Conservation (phyloP, 2,329 filamentous ascomycete genomes). For the Sclerotinia borealis region DNA sequence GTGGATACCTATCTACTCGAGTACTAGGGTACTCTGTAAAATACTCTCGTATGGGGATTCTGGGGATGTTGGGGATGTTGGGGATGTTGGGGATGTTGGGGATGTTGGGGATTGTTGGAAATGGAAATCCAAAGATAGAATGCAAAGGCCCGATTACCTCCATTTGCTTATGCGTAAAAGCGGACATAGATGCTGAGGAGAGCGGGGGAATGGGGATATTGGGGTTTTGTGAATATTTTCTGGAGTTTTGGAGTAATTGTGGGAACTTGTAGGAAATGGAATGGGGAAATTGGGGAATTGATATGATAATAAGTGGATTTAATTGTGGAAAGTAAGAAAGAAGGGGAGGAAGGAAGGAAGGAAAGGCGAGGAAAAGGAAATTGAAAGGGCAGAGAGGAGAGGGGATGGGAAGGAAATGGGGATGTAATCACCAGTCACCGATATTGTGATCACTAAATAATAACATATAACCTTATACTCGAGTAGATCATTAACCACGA, state of each 20-base stretch:
- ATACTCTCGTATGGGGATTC: too few species aligned
- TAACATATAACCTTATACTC: neutral
- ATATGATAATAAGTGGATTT: neutral
- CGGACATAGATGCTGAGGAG: neutral
- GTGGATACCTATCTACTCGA: too few species aligned
- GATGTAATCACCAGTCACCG: neutral
- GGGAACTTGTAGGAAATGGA: neutral
- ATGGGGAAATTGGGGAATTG: neutral
- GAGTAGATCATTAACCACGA: too few species aligned
- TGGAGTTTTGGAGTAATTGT: neutral
- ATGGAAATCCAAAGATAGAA: neutral
- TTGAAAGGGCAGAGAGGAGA: neutral
- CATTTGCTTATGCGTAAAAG: neutral
- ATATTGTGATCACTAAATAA: neutral
- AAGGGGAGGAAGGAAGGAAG: neutral
- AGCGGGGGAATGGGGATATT: neutral
- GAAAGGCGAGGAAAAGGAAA: neutral
- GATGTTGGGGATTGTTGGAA: too few species aligned
- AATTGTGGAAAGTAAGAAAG: neutral
- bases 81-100: neutral
- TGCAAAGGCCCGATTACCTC: constrained; percentile 6
- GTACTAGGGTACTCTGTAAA: too few species aligned
- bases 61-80: too few species aligned
- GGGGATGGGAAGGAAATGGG: neutral
- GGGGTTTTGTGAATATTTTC: neutral